A percentile compares a stretch with the other conserved stretches of the same genome.
phyloP scores from a whole-genome alignment of 2,329 filamentous ascomycete genomes.

The Beauveria australis region DNA sequence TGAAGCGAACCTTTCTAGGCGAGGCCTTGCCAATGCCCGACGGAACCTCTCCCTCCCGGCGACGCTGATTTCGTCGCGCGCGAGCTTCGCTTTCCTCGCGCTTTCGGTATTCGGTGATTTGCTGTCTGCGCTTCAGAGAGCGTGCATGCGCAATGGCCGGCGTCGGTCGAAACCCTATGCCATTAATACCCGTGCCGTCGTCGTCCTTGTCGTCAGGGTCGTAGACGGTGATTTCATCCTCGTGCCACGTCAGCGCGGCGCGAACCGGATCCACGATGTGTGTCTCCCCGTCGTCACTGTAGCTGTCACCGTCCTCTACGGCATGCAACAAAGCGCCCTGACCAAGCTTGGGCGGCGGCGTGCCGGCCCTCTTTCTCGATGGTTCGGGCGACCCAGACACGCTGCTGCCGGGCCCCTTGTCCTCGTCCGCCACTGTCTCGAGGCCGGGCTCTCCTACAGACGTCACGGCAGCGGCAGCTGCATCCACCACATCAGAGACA shows the following conservation, averaged over 20 bases:
- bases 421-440: background rate
- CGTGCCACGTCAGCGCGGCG: slow-evolving; percentile 57
- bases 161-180: slow-evolving; percentile 58
- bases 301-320: slow-evolving; percentile 13
- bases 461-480: background rate
- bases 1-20: slow-evolving; percentile 31
- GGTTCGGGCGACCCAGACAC: slow-evolving; percentile 4
- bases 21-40: slow-evolving; percentile 21
- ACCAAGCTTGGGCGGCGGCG: slow-evolving; percentile 29
- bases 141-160: slow-evolving; percentile 51
- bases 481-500: slow-evolving; percentile 7
- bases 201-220: slow-evolving; percentile 58
- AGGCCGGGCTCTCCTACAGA: background rate
- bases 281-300: slow-evolving; percentile 22
- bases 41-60: slow-evolving; percentile 27
- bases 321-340: slow-evolving; percentile 13
- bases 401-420: background rate
- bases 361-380: slow-evolving; percentile 26
- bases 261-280: slow-evolving; percentile 44
- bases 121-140: slow-evolving; percentile 47
- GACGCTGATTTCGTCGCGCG: slow-evolving; percentile 43
- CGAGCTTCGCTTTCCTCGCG: slow-evolving; percentile 54
- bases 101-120: slow-evolving; percentile 54
- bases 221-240: slow-evolving; percentile 60
- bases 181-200: slow-evolving; percentile 59